phyloP scores from a whole-genome alignment of 108 stramenopile species.

The Mediolabrus comicus region DNA sequence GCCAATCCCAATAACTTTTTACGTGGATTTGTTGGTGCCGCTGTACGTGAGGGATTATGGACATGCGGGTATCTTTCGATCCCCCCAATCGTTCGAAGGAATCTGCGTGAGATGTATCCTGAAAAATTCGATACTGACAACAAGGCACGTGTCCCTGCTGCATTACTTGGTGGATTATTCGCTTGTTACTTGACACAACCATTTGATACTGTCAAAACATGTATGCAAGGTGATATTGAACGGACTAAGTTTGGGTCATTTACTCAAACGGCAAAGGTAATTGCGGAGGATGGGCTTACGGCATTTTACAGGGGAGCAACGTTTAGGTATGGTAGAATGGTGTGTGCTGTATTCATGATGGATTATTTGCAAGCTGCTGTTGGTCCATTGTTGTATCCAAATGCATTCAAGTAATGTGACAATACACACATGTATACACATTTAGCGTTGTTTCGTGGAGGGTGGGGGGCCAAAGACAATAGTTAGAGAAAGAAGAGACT shows the following conservation, averaged over 20 bases:
- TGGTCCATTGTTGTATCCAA: conserved; percentile 46
- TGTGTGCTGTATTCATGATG: conserved; percentile 92
- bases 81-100: conserved; percentile 82
- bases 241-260: conserved; percentile 76
- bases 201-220: conserved; percentile 93
- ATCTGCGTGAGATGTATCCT: conserved; percentile 73
- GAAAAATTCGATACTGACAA: conserved; percentile 80
- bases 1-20: conserved; percentile 62
- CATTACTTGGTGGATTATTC: conserved; percentile 84
- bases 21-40: conserved; percentile 81
- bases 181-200: conserved; percentile 90
- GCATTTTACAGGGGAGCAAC: conserved; percentile 92
- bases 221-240: conserved; percentile 96
- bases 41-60: conserved; percentile 90
- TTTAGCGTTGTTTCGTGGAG: background rate
- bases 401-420: conserved; percentile 30
- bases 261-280: conserved; percentile 62
- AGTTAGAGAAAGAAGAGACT: background rate
- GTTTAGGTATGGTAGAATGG: conserved; percentile 91
- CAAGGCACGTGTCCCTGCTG: conserved; percentile 88
- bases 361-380: conserved; percentile 67
- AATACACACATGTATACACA: too few species aligned
- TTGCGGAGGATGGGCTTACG: conserved; percentile 69
- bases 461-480: background rate
- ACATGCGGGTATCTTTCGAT: conserved; percentile 89